Base-by-base conservation (phyloP, 78 protist species). In the Fonticula alba region DNA sequence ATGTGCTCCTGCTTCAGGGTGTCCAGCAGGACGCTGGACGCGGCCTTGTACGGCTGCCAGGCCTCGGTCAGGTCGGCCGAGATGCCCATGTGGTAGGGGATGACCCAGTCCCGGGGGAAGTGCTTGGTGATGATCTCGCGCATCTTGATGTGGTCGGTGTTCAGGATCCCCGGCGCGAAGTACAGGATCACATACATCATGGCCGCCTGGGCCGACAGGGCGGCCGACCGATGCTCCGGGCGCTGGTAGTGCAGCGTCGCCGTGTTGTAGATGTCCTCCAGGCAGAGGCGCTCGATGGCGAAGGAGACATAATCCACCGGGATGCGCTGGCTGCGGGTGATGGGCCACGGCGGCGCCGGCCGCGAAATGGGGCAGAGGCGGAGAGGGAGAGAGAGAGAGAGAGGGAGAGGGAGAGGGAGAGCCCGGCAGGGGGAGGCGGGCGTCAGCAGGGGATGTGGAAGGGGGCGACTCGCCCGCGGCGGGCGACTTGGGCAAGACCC, bases 51-150 rank as follows among this genome's bases (percentile, higher is more conserved):
- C 3, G 72, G 68, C 41, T 66, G 72, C 96, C 95, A 88, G 26
- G 54, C 84, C 17, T 64, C 76, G 20, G 73, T 31, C n/a, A 95
- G 66, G 62, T 93, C 97, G 38, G 87, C 92, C 10, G 77, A 64
- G 71, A 59, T 62, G 20, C 99, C 99, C 75, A 95, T 73, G 78
- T 91, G 87, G 78, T 64, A 79, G 41, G 93, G n/a, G 26, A 89
- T 74, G 35, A 95, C 81, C 92, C 90, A 93, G 72, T 90, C 92
- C 78, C 91, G 97, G 37, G 80, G 77, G 70, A 92, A 92, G 68
- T 80, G 87, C 71, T 88, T 89, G 68, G 87, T 93, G 50, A 92
- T 96, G 53, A 94, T 84, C 71, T 89, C 97, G 36, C 95, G 74
- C 99, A 94, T 94, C 47, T 79, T 63, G 50, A 93, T 51, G 78